phyloP scores from a whole-genome alignment of 2,329 filamentous ascomycete species.

The Phialemonium atrogriseum region DNA sequence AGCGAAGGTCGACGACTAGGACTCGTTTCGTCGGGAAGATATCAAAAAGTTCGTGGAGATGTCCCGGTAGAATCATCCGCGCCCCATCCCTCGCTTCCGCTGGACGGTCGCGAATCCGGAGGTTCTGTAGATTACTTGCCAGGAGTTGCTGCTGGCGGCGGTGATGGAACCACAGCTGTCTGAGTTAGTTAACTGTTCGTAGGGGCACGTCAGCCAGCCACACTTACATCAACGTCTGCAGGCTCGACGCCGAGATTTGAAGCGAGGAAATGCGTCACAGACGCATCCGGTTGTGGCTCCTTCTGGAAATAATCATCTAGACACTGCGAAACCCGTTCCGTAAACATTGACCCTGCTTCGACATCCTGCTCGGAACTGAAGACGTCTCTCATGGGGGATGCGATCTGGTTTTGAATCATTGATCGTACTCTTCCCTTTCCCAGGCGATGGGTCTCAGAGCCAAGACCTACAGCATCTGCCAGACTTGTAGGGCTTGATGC shows the following conservation, averaged over 20 bases:
- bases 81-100: conserved; percentile 22
- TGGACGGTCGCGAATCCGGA: conserved; percentile 29
- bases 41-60: conserved; percentile 41
- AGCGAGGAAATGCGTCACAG: conserved; percentile 43
- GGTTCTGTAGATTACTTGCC: conserved; percentile 33
- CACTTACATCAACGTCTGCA: conserved; percentile 37
- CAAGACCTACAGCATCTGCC: too few relatives aligned
- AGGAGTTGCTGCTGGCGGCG: conserved; percentile 40
- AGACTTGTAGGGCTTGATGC: too few relatives aligned
- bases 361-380: conserved; percentile 25
- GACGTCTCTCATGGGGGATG: conserved; percentile 28
- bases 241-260: conserved; percentile 45
- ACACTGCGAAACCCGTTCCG: conserved; percentile 38
- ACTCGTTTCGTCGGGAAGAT: conserved; percentile 37
- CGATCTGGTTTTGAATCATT: too few relatives aligned
- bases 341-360: conserved; percentile 35
- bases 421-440: too few relatives aligned
- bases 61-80: conserved; percentile 42
- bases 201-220: too few relatives aligned
- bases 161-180: conserved; percentile 43
- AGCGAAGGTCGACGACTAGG: conserved; percentile 42
- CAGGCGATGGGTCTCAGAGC: too few relatives aligned
- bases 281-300: conserved; percentile 38
- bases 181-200: background rate
- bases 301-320: conserved; percentile 45